Conservation (phyloP, 2,329 filamentous ascomycete species). For the Alternaria arborescens region DNA sequence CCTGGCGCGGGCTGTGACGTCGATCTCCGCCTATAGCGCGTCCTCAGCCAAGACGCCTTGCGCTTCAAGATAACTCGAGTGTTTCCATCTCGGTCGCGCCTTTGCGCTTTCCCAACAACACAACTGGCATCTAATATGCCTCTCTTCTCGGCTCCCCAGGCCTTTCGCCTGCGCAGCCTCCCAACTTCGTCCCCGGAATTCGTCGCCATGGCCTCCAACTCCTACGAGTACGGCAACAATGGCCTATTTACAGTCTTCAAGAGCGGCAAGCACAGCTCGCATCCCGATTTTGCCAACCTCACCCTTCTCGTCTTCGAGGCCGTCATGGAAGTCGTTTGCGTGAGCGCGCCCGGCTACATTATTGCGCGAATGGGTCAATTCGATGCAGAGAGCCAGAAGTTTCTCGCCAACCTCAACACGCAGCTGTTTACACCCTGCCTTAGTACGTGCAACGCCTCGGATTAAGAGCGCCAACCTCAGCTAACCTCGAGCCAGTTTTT, state of each 20-base stretch:
- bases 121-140: constrained; percentile 34
- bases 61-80: constrained; percentile 31
- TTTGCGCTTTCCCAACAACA: constrained; percentile 14
- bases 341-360: constrained; percentile 92
- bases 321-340: constrained; percentile 92
- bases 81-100: constrained; percentile 22
- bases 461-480: background rate
- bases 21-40: constrained; percentile 15
- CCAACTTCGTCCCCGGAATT: constrained; percentile 33
- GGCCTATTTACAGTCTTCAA: constrained; percentile 41
- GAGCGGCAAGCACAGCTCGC: constrained; percentile 53
- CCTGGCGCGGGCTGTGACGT: constrained; percentile 18
- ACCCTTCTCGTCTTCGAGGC: constrained; percentile 90
- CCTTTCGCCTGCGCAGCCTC: constrained; percentile 49
- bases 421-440: constrained; percentile 96
- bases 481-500: constrained; percentile 71
- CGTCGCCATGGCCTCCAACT: constrained; percentile 46
- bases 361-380: constrained; percentile 91
- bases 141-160: constrained; percentile 44
- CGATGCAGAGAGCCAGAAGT: constrained; percentile 94
- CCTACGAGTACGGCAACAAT: constrained; percentile 42
- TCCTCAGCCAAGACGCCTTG: constrained; percentile 21
- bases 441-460: constrained; percentile 62
- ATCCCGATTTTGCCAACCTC: constrained; percentile 74
- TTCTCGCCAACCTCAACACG: constrained; percentile 94